These are phyloP conservation scores for Geosiphon pyriformis DNA, from an alignment of 192 early-diverging fungal species.

Conservation along the genomic window DNA sequence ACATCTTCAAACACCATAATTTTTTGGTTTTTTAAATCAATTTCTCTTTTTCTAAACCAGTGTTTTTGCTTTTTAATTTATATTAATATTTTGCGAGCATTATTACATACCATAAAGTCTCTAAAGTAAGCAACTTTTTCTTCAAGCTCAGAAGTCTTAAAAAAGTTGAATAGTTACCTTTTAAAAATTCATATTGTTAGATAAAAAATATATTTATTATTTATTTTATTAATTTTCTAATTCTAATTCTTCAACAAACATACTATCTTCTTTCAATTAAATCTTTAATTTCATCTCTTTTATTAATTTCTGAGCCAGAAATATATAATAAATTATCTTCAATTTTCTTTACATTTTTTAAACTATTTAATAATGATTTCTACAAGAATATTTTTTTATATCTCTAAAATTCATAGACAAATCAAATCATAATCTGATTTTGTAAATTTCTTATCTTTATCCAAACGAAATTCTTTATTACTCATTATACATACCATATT, in stretches of 20 bases:
- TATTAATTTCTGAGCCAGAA: neutral
- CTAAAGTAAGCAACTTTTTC: neutral
- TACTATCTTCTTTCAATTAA: neutral
- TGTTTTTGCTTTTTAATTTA: no score
- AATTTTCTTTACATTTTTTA: neutral
- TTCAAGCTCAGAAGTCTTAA: neutral
- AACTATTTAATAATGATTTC: neutral
- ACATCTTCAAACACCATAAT: no score
- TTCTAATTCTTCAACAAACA: neutral
- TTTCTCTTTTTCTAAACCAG: no score
- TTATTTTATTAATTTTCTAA: neutral
- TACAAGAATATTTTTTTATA: neutral
- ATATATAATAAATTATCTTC: neutral
- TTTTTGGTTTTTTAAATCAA: no score
- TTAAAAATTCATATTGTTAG: neutral
- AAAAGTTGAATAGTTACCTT: neutral
- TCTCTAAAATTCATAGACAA: neutral
- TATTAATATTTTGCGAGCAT: no score
- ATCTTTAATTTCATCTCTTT: neutral
- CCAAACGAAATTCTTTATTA: neutral
- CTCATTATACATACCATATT: neutral
- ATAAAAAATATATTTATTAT: neutral
- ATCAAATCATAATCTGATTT: neutral
- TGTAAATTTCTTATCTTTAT: neutral
- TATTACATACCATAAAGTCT: neutral